Conservation (phyloP, 345 rosid genomes). For the Luvunga scandens region DNA sequence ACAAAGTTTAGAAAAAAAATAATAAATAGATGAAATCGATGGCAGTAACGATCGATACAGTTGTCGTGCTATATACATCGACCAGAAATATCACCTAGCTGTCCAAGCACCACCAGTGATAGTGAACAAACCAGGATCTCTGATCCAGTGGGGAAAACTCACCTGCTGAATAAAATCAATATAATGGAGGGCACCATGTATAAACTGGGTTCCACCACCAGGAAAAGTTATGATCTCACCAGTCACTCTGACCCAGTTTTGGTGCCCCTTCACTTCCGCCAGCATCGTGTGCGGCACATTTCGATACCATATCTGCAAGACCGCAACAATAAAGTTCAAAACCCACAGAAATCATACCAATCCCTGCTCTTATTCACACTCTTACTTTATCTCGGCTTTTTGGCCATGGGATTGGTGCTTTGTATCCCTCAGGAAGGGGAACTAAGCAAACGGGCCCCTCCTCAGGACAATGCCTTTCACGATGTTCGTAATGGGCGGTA, state of each 20-base stretch:
- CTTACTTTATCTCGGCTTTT: conserved; percentile 80
- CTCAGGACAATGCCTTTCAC: conserved; percentile 96
- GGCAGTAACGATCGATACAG: too few species aligned
- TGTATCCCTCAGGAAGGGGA: conserved; percentile 66
- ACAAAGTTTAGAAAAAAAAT: too few species aligned
- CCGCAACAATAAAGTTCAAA: conserved; percentile 13
- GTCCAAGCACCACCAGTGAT: too few species aligned
- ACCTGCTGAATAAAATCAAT: conserved; percentile 75
- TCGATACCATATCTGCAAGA: conserved; percentile 83
- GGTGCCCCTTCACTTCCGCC: conserved; percentile 89
- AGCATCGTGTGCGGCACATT: conserved; percentile 82
- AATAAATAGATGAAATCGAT: too few species aligned
- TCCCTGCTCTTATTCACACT: neutral
- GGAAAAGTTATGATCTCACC: conserved; percentile 96
- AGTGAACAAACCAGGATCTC: neutral
- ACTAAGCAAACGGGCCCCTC: conserved; percentile 75
- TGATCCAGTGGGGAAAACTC: conserved; percentile 9
- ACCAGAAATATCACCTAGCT: too few species aligned
- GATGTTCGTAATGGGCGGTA: conserved; percentile 72
- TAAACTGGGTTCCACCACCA: conserved; percentile 96
- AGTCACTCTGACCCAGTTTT: conserved; percentile 89
- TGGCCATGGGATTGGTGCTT: conserved; percentile 72
- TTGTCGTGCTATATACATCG: too few species aligned
- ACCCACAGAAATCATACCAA: neutral
- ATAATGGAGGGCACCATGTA: conserved; percentile 92